These are phyloP conservation scores for Starmerella bombicola DNA, from an alignment of 805 yeast genomes.

Conservation along the genomic window DNA sequence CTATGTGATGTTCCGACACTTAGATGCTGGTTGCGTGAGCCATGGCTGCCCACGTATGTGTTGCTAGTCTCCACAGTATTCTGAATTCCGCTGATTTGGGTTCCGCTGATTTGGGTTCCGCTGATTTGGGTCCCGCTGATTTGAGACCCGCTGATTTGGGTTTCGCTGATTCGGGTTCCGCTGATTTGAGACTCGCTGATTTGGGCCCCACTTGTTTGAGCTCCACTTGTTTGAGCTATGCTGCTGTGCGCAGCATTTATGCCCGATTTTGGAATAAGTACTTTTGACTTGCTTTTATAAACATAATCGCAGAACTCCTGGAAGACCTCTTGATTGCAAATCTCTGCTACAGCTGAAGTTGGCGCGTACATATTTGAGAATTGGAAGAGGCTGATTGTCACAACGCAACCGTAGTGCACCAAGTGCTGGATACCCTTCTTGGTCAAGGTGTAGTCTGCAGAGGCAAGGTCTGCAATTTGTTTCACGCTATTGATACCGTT, in stretches of 20 bases:
- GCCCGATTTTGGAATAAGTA: not conserved
- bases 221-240: not conserved
- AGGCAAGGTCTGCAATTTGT: constrained; percentile 63
- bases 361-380: constrained; percentile 82
- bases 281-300: constrained; percentile 30
- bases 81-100: too few species aligned
- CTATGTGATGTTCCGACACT: constrained; percentile 5
- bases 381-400: constrained; percentile 76
- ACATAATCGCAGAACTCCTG: constrained; percentile 80
- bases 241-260: not conserved
- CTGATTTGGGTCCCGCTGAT: too few species aligned
- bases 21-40: constrained; percentile 15
- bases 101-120: too few species aligned
- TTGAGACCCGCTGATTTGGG: not conserved
- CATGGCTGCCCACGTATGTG: constrained; percentile 16
- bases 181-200: too few species aligned
- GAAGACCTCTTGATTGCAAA: constrained; percentile 59
- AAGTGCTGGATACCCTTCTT: constrained; percentile 82
- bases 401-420: constrained; percentile 76
- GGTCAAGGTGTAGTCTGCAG: constrained; percentile 66
- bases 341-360: constrained; percentile 59
- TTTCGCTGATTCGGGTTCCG: too few species aligned
- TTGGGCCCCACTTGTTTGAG: too few species aligned
- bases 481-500: constrained; percentile 79
- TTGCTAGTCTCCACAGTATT: too few species aligned